phyloP scores from a whole-genome alignment of 345 rosid genomes.

The Salix purpurea region DNA sequence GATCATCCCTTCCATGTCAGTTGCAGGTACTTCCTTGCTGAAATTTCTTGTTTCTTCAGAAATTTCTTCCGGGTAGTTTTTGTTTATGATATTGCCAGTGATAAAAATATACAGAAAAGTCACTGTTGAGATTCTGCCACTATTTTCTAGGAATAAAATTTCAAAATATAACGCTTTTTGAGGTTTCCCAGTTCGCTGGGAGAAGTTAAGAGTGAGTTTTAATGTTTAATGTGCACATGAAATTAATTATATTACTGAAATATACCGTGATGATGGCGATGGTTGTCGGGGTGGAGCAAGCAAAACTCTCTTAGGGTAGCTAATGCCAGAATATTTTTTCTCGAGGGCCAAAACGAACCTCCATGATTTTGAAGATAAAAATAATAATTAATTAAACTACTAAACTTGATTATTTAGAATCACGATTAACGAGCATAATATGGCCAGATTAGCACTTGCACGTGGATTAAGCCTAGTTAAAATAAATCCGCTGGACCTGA shows the following conservation, averaged over 20 bases:
- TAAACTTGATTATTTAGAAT: slow-evolving; percentile 7
- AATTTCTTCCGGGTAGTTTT: slow-evolving; percentile 90
- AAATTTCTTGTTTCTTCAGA: slow-evolving; percentile 97
- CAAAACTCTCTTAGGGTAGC: too few relatives aligned
- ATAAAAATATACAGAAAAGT: not conserved
- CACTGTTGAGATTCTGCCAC: not conserved
- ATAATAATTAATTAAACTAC: too few relatives aligned
- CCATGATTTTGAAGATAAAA: too few relatives aligned
- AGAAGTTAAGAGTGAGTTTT: too few relatives aligned
- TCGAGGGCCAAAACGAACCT: too few relatives aligned
- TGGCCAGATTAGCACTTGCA: not conserved
- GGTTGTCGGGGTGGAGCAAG: too few relatives aligned
- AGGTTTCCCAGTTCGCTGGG: too few relatives aligned
- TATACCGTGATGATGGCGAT: too few relatives aligned
- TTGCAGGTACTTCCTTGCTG: slow-evolving; percentile 95
- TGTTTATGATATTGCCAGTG: slow-evolving; percentile 69
- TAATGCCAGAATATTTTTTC: too few relatives aligned
- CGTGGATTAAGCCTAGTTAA: not conserved
- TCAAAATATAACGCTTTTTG: too few relatives aligned
- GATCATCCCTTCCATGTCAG: slow-evolving; percentile 9
- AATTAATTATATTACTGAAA: too few relatives aligned
- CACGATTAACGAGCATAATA: slow-evolving; percentile 12
- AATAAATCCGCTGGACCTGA: not conserved
- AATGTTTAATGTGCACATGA: not conserved
- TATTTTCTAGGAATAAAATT: too few relatives aligned